Conservation (phyloP, 371 early-diverging fungal species). For the Syncephalis plumigaleata region DNA sequence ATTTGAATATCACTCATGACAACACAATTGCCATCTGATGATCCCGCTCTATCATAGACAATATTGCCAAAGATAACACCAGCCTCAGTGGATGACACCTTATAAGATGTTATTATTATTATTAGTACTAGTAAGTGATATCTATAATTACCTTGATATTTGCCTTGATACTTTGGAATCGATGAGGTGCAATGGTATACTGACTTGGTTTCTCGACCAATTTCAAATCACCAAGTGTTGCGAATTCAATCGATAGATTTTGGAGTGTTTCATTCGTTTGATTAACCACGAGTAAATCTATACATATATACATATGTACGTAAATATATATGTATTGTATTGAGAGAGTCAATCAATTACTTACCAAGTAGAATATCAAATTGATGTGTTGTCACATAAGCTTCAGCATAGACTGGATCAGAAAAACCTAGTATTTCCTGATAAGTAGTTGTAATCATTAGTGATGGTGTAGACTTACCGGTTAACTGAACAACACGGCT, state of each 20-base stretch:
- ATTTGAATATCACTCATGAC: conserved; percentile 92
- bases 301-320: conserved; percentile 1
- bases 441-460: conserved; percentile 3
- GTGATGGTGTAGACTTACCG: conserved; percentile 17
- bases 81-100: conserved; percentile 90
- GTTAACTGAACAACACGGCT: conserved; percentile 91
- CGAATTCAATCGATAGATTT: conserved; percentile 93
- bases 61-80: conserved; percentile 96
- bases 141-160: conserved; percentile 67
- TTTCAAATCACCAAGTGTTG: conserved; percentile 91
- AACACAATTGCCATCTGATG: conserved; percentile 58
- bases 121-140: neutral
- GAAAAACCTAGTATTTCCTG: conserved; percentile 42
- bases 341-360: neutral
- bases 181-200: conserved; percentile 79
- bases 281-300: conserved; percentile 94
- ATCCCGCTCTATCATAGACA: conserved; percentile 82
- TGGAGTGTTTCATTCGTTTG: conserved; percentile 93
- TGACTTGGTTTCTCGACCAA: conserved; percentile 88
- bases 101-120: neutral
- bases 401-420: conserved; percentile 98
- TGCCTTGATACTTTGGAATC: conserved; percentile 86
- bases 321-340: neutral
- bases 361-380: conserved; percentile 85
- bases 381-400: conserved; percentile 88